Conservation (phyloP, 179 eudicot species). For the Corrigiola litoralis region DNA sequence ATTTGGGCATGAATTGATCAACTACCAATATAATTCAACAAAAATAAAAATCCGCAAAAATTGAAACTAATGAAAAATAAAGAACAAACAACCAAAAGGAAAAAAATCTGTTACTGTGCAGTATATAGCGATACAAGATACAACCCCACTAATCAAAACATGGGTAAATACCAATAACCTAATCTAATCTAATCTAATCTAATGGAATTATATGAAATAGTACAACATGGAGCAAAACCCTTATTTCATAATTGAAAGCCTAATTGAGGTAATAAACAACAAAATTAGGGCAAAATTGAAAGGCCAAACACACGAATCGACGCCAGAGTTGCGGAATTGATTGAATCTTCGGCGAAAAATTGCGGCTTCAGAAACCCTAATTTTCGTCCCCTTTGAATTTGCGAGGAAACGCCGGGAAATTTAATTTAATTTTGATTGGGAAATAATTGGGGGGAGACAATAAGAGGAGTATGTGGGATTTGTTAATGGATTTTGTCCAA, state of each 20-base stretch:
- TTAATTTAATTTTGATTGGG: neutral
- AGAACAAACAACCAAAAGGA: neutral
- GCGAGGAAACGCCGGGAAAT: neutral
- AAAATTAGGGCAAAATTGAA: neutral
- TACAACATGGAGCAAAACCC: neutral
- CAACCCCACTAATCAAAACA: constrained; percentile 15
- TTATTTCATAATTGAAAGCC: neutral
- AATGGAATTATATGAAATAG: too few species aligned
- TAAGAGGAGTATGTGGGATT: neutral
- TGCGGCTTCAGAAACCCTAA: neutral
- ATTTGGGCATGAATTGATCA: constrained; percentile 18
- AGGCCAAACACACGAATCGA: neutral
- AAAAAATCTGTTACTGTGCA: constrained; percentile 28
- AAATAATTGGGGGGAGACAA: neutral
- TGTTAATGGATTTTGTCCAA: neutral
- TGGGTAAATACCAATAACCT: neutral
- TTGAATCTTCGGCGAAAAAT: neutral
- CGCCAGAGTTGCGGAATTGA: neutral
- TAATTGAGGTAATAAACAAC: neutral
- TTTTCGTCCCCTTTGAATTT: neutral
- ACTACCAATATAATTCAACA: constrained; percentile 6
- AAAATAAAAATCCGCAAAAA: neutral
- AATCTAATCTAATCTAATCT: neutral
- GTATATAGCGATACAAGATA: constrained; percentile 30
- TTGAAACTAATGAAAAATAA: constrained; percentile 8